Percentiles rank a stretch among this genome's conserved stretches.
These are phyloP conservation scores for Xylaria polymorpha DNA, from an alignment of 2,329 filamentous ascomycete genomes.

Conservation along the genomic window DNA sequence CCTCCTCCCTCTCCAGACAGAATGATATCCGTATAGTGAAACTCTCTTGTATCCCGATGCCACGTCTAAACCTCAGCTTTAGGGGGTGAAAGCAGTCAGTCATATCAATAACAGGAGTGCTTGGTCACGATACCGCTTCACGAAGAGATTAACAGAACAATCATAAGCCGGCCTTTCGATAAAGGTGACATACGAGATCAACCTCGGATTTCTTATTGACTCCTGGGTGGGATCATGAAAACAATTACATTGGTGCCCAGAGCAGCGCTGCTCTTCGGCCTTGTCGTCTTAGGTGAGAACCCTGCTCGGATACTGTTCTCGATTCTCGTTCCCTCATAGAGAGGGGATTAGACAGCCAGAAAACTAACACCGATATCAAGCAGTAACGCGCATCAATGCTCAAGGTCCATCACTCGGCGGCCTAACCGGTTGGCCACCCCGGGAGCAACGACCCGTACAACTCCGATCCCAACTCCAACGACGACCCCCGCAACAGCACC, in stretches of 20 bases:
- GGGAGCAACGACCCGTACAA: slow-evolving; percentile 19
- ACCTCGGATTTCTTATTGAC: not conserved
- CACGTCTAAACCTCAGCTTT: slow-evolving; percentile 7
- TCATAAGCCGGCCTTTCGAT: not conserved
- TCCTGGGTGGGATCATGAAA: slow-evolving; percentile 22
- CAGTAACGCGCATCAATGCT: slow-evolving; percentile 15
- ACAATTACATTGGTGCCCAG: slow-evolving; percentile 2
- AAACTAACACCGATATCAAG: slow-evolving; percentile 11
- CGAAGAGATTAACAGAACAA: not conserved
- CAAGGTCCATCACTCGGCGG: slow-evolving; percentile 17
- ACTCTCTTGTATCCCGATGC: not conserved
- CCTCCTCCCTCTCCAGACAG: not conserved
- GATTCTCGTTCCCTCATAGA: not conserved
- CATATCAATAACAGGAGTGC: not conserved
- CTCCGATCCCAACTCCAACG: slow-evolving; percentile 11
- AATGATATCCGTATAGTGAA: not conserved
- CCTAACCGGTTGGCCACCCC: slow-evolving; percentile 3
- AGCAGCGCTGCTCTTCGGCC: slow-evolving; percentile 23
- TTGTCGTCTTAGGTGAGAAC: slow-evolving; percentile 32
- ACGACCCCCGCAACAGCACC: not conserved
- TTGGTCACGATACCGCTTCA: not conserved
- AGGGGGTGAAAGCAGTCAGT: slow-evolving; percentile 5
- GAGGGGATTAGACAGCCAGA: not conserved
- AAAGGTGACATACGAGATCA: not conserved
- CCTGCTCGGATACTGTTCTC: not conserved